Percentiles rank a stretch among this genome's conserved stretches.
These are phyloP conservation scores for Thermothielavioides terrestris DNA, from an alignment of 495 filamentous ascomycete genomes.

Conservation along the genomic window DNA sequence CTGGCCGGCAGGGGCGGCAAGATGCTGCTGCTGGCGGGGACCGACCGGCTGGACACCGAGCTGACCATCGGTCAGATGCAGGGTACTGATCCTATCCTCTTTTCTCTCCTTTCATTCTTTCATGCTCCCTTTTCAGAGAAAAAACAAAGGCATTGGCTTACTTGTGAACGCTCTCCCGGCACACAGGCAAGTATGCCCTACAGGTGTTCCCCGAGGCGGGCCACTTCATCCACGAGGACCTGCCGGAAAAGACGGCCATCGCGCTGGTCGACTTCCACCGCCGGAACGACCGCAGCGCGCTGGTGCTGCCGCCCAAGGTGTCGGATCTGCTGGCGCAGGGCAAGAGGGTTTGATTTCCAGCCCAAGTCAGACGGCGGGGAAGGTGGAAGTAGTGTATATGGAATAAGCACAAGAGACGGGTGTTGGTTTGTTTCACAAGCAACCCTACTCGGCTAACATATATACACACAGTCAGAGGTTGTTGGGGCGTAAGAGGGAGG, in stretches of 20 bases:
- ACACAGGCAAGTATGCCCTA: constrained; percentile 88
- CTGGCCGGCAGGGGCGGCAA: constrained; percentile 78
- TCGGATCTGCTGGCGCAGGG: constrained; percentile 45
- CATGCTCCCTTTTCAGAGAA: not conserved
- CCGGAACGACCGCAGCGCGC: constrained; percentile 72
- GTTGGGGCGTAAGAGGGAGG: too few relatives aligned
- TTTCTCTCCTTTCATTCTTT: not conserved
- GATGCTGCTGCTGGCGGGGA: constrained; percentile 81
- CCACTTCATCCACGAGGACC: constrained; percentile 94
- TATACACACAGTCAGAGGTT: too few relatives aligned
- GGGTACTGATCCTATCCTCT: constrained; percentile 40
- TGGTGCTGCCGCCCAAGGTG: constrained; percentile 90
- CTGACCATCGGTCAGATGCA: constrained; percentile 98
- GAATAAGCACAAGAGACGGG: too few relatives aligned
- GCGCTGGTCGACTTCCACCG: constrained; percentile 83
- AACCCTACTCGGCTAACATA: too few relatives aligned
- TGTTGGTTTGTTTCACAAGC: too few relatives aligned
- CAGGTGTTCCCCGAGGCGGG: constrained; percentile 92
- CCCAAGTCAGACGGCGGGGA: not conserved
- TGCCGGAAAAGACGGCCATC: constrained; percentile 77
- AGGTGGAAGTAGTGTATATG: too few relatives aligned
- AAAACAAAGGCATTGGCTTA: too few relatives aligned
- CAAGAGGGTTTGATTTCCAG: constrained; percentile 37
- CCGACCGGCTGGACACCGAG: constrained; percentile 88
- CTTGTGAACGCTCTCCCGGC: too few relatives aligned